phyloP scores from a whole-genome alignment of 2,329 filamentous ascomycete genomes.

The Paraphaeosphaeria sporulosa region DNA sequence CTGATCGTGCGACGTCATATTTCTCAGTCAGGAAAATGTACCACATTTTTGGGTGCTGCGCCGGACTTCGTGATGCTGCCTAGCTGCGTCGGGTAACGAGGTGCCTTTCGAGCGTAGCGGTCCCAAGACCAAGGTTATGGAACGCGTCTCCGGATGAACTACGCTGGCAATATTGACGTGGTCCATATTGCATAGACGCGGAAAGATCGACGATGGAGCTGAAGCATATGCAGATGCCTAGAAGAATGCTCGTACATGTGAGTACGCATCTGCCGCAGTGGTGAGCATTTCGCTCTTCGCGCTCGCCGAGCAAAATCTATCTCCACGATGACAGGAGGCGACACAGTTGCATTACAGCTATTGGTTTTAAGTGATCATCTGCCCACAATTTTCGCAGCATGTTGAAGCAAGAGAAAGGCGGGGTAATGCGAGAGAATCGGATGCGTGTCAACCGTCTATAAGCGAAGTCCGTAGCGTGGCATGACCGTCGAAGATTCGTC shows the following conservation, averaged over 20 bases:
- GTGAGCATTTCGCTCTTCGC: neutral
- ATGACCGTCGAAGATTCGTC: neutral
- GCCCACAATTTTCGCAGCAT: neutral
- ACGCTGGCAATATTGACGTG: neutral
- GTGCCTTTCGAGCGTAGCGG: neutral
- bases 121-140: constrained; percentile 5
- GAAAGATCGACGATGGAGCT: neutral
- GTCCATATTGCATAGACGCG: neutral
- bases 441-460: neutral
- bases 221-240: neutral
- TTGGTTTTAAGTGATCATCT: neutral
- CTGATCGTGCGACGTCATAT: constrained; percentile 1
- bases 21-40: neutral
- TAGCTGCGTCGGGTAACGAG: neutral
- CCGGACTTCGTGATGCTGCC: constrained; percentile 2
- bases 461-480: constrained; percentile 11
- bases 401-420: constrained; percentile 1
- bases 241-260: neutral
- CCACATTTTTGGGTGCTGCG: neutral
- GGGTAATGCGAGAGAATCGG: neutral
- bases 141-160: neutral
- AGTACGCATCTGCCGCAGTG: neutral
- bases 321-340: neutral
- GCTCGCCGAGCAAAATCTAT: neutral
- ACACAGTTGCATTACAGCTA: neutral